phyloP scores from a whole-genome alignment of 2,329 filamentous ascomycete genomes.

The Thermochaetoides dissita region DNA sequence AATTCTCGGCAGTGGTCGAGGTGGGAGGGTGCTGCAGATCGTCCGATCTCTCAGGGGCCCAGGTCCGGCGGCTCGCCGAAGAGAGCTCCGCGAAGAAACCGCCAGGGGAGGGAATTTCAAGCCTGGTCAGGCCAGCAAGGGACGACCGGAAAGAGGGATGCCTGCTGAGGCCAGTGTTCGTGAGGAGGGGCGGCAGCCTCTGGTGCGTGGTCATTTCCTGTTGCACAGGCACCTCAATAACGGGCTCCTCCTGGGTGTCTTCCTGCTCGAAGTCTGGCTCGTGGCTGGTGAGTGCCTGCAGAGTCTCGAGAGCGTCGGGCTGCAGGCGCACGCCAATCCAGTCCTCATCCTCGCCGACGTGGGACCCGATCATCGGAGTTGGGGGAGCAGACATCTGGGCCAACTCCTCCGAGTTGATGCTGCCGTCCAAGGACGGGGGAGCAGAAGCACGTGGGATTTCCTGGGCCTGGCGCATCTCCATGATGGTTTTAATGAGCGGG shows the following conservation, averaged over 20 bases:
- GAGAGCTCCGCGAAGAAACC: slow-evolving; percentile 84
- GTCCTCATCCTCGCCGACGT: slow-evolving; percentile 40
- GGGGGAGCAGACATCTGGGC: slow-evolving; percentile 70
- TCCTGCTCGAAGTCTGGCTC: slow-evolving; percentile 28
- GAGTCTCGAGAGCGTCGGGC: slow-evolving; percentile 63
- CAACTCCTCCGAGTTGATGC: slow-evolving; percentile 75
- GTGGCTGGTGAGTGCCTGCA: slow-evolving; percentile 56
- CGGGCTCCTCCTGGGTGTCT: slow-evolving; percentile 45
- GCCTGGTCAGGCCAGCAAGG: slow-evolving; percentile 57
- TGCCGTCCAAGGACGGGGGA: slow-evolving; percentile 80
- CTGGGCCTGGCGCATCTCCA: slow-evolving; percentile 47
- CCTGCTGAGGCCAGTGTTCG: slow-evolving; percentile 19
- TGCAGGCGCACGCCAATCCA: slow-evolving; percentile 68
- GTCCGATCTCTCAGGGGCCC: slow-evolving; percentile 51
- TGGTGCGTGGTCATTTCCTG: slow-evolving; percentile 29
- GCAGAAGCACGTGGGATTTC: slow-evolving; percentile 62
- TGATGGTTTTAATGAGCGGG: slow-evolving; percentile 57
- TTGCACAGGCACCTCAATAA: slow-evolving; percentile 33
- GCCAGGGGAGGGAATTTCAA: slow-evolving; percentile 82
- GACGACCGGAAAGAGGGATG: slow-evolving; percentile 41
- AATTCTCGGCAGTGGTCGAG: slow-evolving; percentile 81
- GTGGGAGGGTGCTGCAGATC: slow-evolving; percentile 49
- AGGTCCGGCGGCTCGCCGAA: slow-evolving; percentile 62
- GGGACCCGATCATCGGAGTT: slow-evolving; percentile 57
- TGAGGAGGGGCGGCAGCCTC: slow-evolving; percentile 36